phyloP scores from a whole-genome alignment of 441 rosid species.

The Syzygium syzygioides region DNA sequence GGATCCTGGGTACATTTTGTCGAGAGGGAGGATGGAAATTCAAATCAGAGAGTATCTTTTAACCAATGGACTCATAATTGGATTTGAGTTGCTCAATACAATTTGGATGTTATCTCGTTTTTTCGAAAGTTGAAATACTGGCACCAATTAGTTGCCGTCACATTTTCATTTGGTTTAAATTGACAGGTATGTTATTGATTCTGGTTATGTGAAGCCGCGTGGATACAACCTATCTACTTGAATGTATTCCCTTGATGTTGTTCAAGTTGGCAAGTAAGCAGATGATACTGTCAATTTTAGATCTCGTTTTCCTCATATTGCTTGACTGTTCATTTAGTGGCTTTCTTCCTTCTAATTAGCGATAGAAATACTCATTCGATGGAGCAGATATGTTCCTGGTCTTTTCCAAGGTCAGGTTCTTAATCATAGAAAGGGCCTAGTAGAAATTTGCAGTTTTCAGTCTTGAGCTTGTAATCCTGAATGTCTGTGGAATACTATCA shows the following conservation, averaged over 20 bases:
- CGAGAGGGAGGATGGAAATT: background rate
- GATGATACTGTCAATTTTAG: background rate
- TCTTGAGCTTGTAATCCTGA: background rate
- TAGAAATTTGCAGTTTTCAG: background rate
- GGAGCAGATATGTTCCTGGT: background rate
- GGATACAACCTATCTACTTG: constrained; percentile 92
- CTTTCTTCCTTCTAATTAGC: background rate
- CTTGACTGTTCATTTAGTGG: background rate
- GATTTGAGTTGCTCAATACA: background rate
- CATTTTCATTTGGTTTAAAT: background rate
- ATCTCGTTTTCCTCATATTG: background rate
- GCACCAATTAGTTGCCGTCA: background rate
- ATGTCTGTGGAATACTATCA: background rate
- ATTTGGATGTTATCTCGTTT: background rate
- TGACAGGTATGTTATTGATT: constrained; percentile 90
- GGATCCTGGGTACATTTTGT: background rate
- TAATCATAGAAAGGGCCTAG: background rate
- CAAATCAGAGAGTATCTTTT: background rate
- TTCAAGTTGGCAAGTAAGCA: constrained; percentile 97
- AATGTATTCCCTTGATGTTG: constrained; percentile 96
- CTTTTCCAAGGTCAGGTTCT: background rate
- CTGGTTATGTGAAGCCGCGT: constrained; percentile 94
- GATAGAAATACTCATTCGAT: background rate
- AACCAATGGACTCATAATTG: background rate
- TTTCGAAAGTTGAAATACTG: background rate